Percentiles rank a stretch among this genome's conserved stretches.
phyloP scores from a whole-genome alignment of 2,329 filamentous ascomycete genomes.

The Epichloe gansuensis region DNA sequence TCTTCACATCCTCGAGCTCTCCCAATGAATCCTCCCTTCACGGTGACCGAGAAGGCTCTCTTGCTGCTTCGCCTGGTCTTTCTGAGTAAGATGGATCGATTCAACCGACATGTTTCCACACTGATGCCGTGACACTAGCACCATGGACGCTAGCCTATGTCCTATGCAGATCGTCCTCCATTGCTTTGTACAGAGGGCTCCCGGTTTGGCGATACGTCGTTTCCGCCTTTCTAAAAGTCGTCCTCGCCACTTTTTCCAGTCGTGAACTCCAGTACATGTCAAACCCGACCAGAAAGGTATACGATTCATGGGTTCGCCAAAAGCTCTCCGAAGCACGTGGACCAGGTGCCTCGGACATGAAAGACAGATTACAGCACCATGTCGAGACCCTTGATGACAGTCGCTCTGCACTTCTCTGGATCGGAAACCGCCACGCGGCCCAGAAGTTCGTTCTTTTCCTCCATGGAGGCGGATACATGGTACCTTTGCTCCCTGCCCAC shows the following conservation, averaged over 20 bases:
- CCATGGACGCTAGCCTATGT: background rate
- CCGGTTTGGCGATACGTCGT: background rate
- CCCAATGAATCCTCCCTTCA: constrained; percentile 1
- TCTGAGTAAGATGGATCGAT: background rate
- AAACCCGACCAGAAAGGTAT: background rate
- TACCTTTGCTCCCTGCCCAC: background rate
- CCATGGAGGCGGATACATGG: background rate
- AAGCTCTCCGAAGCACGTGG: background rate
- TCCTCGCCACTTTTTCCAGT: constrained; percentile 1
- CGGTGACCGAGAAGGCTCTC: background rate
- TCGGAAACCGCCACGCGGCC: background rate
- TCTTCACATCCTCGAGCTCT: background rate
- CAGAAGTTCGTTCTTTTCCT: background rate
- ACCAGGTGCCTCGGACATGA: background rate
- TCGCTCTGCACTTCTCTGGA: constrained; percentile 1
- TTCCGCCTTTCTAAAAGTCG: constrained; percentile 3
- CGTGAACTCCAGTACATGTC: constrained; percentile 7
- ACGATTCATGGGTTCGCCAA: constrained; percentile 4
- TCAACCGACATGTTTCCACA: too few relatives aligned
- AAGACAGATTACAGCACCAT: constrained; percentile 1
- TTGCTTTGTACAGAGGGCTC: background rate
- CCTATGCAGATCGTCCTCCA: background rate
- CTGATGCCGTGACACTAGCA: background rate
- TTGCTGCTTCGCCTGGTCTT: background rate
- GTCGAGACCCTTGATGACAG: constrained; percentile 5